Percentiles rank a stretch among this genome's conserved stretches.
phyloP scores from a whole-genome alignment of 2,329 filamentous ascomycete genomes.

The Aspergillus pseudoterreus region DNA sequence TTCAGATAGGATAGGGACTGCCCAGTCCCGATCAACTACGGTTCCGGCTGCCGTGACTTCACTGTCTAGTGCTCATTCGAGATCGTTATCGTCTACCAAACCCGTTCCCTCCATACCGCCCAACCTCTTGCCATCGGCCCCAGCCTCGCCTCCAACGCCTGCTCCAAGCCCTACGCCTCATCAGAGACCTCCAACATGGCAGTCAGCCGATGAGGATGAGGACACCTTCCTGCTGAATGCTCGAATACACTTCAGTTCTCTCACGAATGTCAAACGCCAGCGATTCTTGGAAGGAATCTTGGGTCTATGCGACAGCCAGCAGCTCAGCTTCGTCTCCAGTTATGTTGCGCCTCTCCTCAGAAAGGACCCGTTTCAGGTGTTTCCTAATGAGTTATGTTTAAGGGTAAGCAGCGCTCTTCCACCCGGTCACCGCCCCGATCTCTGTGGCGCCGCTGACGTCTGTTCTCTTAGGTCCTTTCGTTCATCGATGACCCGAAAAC shows the following conservation, averaged over 20 bases:
- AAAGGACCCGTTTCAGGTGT: constrained; percentile 88
- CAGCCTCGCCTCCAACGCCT: constrained; percentile 64
- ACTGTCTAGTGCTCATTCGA: constrained; percentile 29
- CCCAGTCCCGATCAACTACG: constrained; percentile 27
- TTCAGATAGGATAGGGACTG: constrained; percentile 25
- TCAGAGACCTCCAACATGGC: constrained; percentile 53
- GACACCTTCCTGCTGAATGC: constrained; percentile 78
- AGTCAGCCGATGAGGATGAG: constrained; percentile 59
- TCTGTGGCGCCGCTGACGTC: background rate
- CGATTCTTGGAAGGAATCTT: constrained; percentile 81
- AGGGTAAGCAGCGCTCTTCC: constrained; percentile 55
- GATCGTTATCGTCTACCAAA: constrained; percentile 47
- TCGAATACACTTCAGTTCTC: constrained; percentile 73
- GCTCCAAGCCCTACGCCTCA: constrained; percentile 64
- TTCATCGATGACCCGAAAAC: constrained; percentile 97
- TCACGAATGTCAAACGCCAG: constrained; percentile 72
- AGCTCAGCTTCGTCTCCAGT: constrained; percentile 92
- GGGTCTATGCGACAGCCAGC: constrained; percentile 90
- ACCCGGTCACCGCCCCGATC: background rate
- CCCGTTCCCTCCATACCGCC: constrained; percentile 52
- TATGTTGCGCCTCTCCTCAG: constrained; percentile 92
- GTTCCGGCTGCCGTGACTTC: constrained; percentile 21
- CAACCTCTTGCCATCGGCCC: constrained; percentile 61
- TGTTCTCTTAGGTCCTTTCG: constrained; percentile 69
- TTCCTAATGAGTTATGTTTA: constrained; percentile 90